Conservation (phyloP, 2,329 filamentous ascomycete species). For the Penicillium thymicola region DNA sequence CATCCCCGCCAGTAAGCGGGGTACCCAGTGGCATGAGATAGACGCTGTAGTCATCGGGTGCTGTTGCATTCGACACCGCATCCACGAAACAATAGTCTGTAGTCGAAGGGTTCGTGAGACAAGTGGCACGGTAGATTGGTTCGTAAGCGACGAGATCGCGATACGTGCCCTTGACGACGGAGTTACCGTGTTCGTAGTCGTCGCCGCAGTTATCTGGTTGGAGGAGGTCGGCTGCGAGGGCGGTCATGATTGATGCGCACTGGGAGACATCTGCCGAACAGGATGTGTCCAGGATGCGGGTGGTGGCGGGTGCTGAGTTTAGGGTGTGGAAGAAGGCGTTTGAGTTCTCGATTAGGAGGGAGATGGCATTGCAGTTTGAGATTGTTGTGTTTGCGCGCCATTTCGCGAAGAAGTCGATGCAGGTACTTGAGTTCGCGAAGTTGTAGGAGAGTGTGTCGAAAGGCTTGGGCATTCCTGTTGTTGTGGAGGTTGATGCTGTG, state of each 20-base stretch:
- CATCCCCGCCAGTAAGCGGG: constrained; percentile 56
- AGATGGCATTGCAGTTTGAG: constrained; percentile 74
- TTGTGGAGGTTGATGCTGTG: constrained; percentile 10
- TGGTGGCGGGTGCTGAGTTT: constrained; percentile 67
- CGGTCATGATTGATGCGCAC: constrained; percentile 65
- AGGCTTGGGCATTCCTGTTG: constrained; percentile 53
- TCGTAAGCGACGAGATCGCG: constrained; percentile 73
- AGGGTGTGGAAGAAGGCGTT: constrained; percentile 77
- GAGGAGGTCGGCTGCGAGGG: constrained; percentile 64
- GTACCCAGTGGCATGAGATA: constrained; percentile 84
- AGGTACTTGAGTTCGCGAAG: constrained; percentile 52
- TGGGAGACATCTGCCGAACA: constrained; percentile 65
- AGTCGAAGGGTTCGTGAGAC: constrained; percentile 65
- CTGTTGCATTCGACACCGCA: constrained; percentile 72
- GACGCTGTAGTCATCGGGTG: constrained; percentile 69
- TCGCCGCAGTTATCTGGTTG: constrained; percentile 62
- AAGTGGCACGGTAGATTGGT: constrained; percentile 74
- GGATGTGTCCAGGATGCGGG: constrained; percentile 72
- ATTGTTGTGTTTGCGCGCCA: constrained; percentile 67
- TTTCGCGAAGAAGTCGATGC: constrained; percentile 57
- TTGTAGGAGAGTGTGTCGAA: constrained; percentile 66
- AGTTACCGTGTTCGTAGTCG: constrained; percentile 67
- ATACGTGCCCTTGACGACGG: constrained; percentile 70
- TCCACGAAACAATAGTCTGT: constrained; percentile 75
- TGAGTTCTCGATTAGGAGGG: constrained; percentile 80